A percentile compares a stretch with the other conserved stretches of the same genome.
These are phyloP conservation scores for Thymus quinquecostatus DNA, from an alignment of 257 asterid species.

Conservation along the genomic window DNA sequence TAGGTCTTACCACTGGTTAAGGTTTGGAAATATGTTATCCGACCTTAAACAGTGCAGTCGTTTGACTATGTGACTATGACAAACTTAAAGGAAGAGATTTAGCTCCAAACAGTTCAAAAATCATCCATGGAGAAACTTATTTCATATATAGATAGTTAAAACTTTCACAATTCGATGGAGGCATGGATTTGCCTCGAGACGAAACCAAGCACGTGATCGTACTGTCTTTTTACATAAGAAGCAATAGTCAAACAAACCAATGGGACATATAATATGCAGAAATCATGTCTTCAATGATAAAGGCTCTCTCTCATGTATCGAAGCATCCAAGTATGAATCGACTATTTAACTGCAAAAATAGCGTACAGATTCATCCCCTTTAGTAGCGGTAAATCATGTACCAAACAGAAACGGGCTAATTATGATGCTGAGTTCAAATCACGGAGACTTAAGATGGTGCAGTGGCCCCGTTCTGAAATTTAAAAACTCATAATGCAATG, in stretches of 20 bases:
- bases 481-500: slow-evolving; percentile 28
- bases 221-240: slow-evolving; percentile 1
- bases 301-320: slow-evolving; percentile 17
- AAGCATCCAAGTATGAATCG: slow-evolving; percentile 25
- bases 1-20: neutral
- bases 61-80: neutral
- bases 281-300: neutral
- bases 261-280: slow-evolving; percentile 18
- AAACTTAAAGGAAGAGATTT: neutral
- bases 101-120: neutral
- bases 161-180: slow-evolving; percentile 10
- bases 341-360: slow-evolving; percentile 12
- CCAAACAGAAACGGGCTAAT: neutral
- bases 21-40: neutral
- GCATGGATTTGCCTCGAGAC: neutral
- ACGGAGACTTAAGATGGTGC: slow-evolving; percentile 23
- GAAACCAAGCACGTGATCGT: slow-evolving; percentile 3
- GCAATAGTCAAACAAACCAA: slow-evolving; percentile 5
- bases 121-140: neutral
- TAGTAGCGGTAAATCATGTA: neutral
- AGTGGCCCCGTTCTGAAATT: slow-evolving; percentile 23
- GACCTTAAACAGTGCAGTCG: neutral
- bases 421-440: slow-evolving; percentile 24
- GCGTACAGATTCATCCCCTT: neutral
- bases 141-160: neutral